Evolutionary conservation across 257 asterid genomes (phyloP), one percentile per base, ranked within the genome.

Genomic region (Nicotiana benthamiana): DNA sequence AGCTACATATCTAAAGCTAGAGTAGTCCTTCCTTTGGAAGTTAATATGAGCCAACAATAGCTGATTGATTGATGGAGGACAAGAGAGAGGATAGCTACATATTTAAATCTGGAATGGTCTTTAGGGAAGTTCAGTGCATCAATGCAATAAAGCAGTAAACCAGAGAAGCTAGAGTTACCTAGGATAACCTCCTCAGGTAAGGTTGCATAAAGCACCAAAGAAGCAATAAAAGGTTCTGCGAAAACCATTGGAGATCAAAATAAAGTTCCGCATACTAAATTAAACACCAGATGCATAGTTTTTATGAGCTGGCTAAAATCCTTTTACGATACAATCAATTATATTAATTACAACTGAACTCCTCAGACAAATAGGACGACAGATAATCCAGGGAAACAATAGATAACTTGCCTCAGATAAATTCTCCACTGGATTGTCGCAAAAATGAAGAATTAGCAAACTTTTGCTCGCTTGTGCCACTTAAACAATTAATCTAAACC

Each of bases 131-230:
- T n/a, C n/a, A n/a, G n/a, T n/a, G 52, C 75, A 66, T 52, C 75
- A 32, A 32, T 32, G 75, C 9, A 66, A 18, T 32, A 66, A 66
- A 34, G 75, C 75, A 66, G 27, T 34, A 9, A 66, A 10, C 27
- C 60, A 66, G 32, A 34, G 27, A 66, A 66, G 52, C 75, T 66
- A 66, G 52, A 66, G 18, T 32, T 66, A 66, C 75, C 75, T 66
- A 66, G 5, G n/a, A 34, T 66, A 66, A 66, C 75, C 75, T 66
- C 75, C 75, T 32, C 52, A 66, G 17, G 40, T 9, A 34, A 66
- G 75, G 75, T 66, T 16, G 18, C 75, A 66, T 66, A 66, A 66
- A 66, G 75, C 52, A 32, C 53, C 75, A 66, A 34, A 66, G 52
- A 34, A 18, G 75, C 17, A 66, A 66, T 66, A 34, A 34, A 66